These are phyloP conservation scores for Cladosporium cucumerinum DNA, from an alignment of 2,329 filamentous ascomycete genomes.

Conservation along the genomic window DNA sequence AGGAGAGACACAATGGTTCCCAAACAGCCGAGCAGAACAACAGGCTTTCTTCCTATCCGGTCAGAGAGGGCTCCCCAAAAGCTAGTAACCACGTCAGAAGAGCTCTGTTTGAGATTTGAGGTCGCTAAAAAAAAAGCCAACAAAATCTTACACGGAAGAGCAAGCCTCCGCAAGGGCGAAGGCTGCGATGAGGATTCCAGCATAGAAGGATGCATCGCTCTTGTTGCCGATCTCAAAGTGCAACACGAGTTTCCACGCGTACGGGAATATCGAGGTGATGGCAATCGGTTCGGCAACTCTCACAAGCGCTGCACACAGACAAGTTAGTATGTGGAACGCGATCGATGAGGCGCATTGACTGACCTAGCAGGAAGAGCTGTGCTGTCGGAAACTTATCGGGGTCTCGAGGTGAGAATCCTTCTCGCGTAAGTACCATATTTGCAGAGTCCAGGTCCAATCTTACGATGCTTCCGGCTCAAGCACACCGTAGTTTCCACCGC, in stretches of 20 bases:
- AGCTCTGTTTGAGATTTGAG: background rate
- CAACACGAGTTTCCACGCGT: conserved; percentile 80
- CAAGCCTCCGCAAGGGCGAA: conserved; percentile 78
- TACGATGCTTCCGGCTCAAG: conserved; percentile 21
- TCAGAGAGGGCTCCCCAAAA: conserved; percentile 85
- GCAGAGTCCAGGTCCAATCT: conserved; percentile 19
- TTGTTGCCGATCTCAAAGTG: conserved; percentile 68
- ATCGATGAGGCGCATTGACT: conserved; percentile 33
- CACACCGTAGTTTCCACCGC: conserved; percentile 13
- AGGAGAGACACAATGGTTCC: conserved; percentile 82
- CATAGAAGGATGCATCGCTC: conserved; percentile 79
- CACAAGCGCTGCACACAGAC: conserved; percentile 66
- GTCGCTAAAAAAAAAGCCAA: background rate
- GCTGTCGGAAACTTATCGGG: conserved; percentile 73
- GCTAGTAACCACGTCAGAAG: background rate
- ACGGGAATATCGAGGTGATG: conserved; percentile 88
- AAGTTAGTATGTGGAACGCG: background rate
- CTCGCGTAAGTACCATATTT: conserved; percentile 57
- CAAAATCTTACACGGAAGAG: conserved; percentile 4
- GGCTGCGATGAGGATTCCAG: conserved; percentile 81
- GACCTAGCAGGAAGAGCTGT: conserved; percentile 83
- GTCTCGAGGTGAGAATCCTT: conserved; percentile 54
- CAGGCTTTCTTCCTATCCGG: conserved; percentile 77
- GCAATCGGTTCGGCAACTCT: conserved; percentile 90
- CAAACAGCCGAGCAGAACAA: conserved; percentile 74